Base-by-base conservation (phyloP, 495 filamentous ascomycete species). In the Tuber magnatum region DNA sequence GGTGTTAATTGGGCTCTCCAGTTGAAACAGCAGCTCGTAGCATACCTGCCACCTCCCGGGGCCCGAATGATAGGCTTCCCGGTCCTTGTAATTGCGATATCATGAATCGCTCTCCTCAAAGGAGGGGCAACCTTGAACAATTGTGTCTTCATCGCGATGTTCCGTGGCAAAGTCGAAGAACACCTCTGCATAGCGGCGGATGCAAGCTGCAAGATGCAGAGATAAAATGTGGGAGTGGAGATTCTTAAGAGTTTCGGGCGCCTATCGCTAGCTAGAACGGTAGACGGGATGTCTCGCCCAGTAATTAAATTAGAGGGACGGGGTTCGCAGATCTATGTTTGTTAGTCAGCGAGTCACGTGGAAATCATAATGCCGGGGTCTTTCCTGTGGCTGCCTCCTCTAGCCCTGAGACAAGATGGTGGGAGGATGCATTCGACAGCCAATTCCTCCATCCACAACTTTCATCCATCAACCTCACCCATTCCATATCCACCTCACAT, bases 31-130 rank as follows among this genome's bases (percentile, higher is more conserved):
- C 24, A 43, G 65, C 65, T n/a, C 44, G 73, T 71, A 71, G 84
- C 88, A 87, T 84, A 94, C 93, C 92, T 88, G 86, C 93, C 93
- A 85, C 93, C 93, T 82, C 65, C 71, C 9, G 92, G 90, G 74
- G 89, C 85, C 83, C 93, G 90, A 82, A 95, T 85, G 75, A 97
- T 90, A 71, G 93, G 93, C 86, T 92, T 94, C 83, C 93, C 93
- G 69, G 93, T 97, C 79, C 93, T 87, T 74, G 93, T 91, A 82
- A 97, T 94, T 76, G 90, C 85, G 78, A 97, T 87, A 87, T 97
- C 93, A 82, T 91, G 90, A 76, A 95, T 84, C 80, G 83, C 84
- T 78, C 89, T 86, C 84, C 87, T 82, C 78, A 77, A 79, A 76
- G 77, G 73, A 41, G 79, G 38, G 73, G 70, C 71, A 35, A 38